phyloP scores from a whole-genome alignment of 495 filamentous ascomycete genomes.

The Tuber magnatum region DNA sequence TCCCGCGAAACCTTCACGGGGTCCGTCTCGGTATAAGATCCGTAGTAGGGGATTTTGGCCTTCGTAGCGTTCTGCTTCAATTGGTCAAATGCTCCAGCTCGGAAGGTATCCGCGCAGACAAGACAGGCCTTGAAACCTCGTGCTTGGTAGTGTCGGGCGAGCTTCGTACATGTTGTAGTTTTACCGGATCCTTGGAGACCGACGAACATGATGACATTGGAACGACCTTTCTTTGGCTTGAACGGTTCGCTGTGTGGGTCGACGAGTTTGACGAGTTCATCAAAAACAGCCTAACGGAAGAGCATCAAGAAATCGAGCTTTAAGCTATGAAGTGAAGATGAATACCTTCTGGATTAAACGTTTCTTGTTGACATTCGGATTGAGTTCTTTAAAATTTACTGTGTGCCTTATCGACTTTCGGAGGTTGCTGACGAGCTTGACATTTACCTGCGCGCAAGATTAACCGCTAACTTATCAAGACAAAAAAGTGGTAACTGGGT shows the following conservation, averaged over 20 bases:
- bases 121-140: slow-evolving; percentile 90
- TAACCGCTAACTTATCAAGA: slow-evolving; percentile 6
- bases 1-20: slow-evolving; percentile 86
- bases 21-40: slow-evolving; percentile 89
- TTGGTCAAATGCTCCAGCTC: slow-evolving; percentile 96
- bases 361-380: slow-evolving; percentile 90
- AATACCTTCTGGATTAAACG: slow-evolving; percentile 79
- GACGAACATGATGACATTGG: slow-evolving; percentile 99
- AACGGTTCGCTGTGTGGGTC: slow-evolving; percentile 94
- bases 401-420: slow-evolving; percentile 84
- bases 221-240: slow-evolving; percentile 91
- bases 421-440: slow-evolving; percentile 82
- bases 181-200: slow-evolving; percentile 95
- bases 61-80: slow-evolving; percentile 98
- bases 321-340: not conserved
- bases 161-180: slow-evolving; percentile 95
- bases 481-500: not conserved
- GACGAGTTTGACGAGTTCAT: slow-evolving; percentile 90
- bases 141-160: slow-evolving; percentile 88
- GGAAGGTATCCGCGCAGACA: slow-evolving; percentile 97
- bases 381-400: slow-evolving; percentile 89
- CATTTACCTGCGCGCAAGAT: slow-evolving; percentile 57
- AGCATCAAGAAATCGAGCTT: slow-evolving; percentile 17
- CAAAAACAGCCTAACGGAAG: slow-evolving; percentile 65
- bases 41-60: slow-evolving; percentile 98